phyloP scores from a whole-genome alignment of 495 filamentous ascomycete genomes.

The Neurospora cerealis region DNA sequence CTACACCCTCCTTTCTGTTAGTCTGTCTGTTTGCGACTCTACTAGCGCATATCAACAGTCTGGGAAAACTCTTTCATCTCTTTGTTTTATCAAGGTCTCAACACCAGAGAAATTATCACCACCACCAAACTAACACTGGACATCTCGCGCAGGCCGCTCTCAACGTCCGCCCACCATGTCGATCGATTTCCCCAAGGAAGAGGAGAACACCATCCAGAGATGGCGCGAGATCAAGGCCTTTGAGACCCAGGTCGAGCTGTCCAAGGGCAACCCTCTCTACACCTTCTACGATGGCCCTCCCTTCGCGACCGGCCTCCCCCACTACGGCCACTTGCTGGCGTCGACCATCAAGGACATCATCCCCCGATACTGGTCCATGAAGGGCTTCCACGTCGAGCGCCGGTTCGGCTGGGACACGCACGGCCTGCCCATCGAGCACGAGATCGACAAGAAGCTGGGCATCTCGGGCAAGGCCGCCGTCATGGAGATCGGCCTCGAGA shows the following conservation, averaged over 20 bases:
- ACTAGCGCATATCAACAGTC: background rate
- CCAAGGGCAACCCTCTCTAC: constrained; percentile 60
- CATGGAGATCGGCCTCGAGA: constrained; percentile 72
- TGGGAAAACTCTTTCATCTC: background rate
- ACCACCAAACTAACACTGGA: background rate
- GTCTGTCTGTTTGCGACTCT: background rate
- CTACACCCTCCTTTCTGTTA: background rate
- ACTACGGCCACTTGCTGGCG: constrained; percentile 92
- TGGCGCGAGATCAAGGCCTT: constrained; percentile 93
- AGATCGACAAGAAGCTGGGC: constrained; percentile 95
- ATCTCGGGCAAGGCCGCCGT: constrained; percentile 87
- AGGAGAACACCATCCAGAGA: constrained; percentile 66
- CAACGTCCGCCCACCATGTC: constrained; percentile 45
- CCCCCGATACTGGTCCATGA: constrained; percentile 96
- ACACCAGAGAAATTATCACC: background rate
- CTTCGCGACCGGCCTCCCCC: constrained; percentile 59
- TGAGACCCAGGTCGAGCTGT: constrained; percentile 41
- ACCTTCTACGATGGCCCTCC: constrained; percentile 74
- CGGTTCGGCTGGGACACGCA: constrained; percentile 81
- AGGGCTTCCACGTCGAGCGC: constrained; percentile 76
- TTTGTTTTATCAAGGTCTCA: background rate
- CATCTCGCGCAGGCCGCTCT: background rate
- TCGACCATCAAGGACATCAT: constrained; percentile 98
- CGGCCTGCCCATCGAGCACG: constrained; percentile 90
- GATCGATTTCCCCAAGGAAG: constrained; percentile 86